Evolutionary conservation across 176 grass and related monocot genomes (phyloP).

Genomic region (Carex pumila): DNA sequence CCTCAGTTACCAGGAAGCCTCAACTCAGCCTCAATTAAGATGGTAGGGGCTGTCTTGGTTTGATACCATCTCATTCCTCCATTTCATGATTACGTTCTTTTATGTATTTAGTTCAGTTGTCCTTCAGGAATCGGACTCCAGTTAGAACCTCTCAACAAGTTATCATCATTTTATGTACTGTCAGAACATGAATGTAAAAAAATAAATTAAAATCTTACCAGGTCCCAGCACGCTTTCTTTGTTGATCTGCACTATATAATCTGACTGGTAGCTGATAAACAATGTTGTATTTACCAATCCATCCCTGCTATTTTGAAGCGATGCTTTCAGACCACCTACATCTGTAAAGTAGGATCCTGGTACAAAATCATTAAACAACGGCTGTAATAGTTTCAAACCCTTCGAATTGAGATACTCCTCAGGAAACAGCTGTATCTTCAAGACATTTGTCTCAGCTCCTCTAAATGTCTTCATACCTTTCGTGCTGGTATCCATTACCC

Average conservation of each 20-base stretch:
- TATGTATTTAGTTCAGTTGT: background rate
- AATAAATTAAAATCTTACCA: slow-evolving; percentile 39
- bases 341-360: slow-evolving; percentile 70
- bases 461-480: slow-evolving; percentile 57
- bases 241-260: slow-evolving; percentile 83
- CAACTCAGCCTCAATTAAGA: background rate
- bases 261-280: slow-evolving; percentile 75
- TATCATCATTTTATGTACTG: background rate
- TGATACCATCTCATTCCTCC: background rate
- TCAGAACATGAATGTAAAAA: background rate
- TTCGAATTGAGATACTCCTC: slow-evolving; percentile 57
- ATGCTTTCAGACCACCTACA: slow-evolving; percentile 54
- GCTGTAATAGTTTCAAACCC: slow-evolving; percentile 71
- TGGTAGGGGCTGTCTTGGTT: background rate
- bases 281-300: slow-evolving; percentile 87
- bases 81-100: background rate
- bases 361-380: slow-evolving; percentile 77
- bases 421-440: slow-evolving; percentile 92
- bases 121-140: background rate
- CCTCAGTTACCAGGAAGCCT: background rate
- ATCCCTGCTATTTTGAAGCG: slow-evolving; percentile 54
- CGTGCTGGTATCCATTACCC: slow-evolving; percentile 35
- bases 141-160: background rate
- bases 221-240: slow-evolving; percentile 68
- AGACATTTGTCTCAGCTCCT: slow-evolving; percentile 70